Conservation (phyloP, 1,139 yeast genomes). For the Nakaseomyces kungkrabaensis region DNA sequence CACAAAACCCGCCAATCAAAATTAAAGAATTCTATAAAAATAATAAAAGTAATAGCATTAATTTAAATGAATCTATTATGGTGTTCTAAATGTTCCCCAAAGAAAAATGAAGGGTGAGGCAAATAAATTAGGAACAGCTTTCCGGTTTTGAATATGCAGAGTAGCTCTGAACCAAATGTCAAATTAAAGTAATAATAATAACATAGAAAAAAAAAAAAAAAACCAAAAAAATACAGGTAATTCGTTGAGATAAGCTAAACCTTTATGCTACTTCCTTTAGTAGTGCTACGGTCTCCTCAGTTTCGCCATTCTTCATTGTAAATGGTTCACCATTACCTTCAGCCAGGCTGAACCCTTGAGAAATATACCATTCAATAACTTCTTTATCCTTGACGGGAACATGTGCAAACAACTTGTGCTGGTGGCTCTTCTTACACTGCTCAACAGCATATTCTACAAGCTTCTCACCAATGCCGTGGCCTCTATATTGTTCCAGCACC, state of each 20-base stretch:
- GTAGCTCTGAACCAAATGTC: no score
- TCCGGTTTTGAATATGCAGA: no score
- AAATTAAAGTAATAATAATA: no score
- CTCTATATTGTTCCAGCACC: conserved; percentile 52
- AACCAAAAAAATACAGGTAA: not conserved
- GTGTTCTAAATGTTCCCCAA: no score
- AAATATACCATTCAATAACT: conserved; percentile 46
- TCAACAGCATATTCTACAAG: conserved; percentile 47
- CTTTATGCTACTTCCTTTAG: not conserved
- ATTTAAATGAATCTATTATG: no score
- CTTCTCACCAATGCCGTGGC: conserved; percentile 48
- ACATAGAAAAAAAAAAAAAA: not conserved
- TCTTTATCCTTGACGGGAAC: conserved; percentile 41
- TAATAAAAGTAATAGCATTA: no score
- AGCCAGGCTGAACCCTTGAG: conserved; percentile 38
- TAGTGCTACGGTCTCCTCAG: not conserved
- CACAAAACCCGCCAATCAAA: no score
- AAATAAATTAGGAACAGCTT: no score
- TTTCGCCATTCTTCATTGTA: not conserved
- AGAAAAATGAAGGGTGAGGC: no score
- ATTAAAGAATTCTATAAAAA: no score
- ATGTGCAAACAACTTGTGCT: conserved; percentile 49
- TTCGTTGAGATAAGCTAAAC: not conserved
- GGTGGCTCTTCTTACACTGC: conserved; percentile 43
- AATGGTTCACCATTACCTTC: not conserved